A percentile compares a stretch with the other conserved stretches of the same genome.
phyloP scores from a whole-genome alignment of 106 monocot genomes.

The Dendrobium huoshanense region DNA sequence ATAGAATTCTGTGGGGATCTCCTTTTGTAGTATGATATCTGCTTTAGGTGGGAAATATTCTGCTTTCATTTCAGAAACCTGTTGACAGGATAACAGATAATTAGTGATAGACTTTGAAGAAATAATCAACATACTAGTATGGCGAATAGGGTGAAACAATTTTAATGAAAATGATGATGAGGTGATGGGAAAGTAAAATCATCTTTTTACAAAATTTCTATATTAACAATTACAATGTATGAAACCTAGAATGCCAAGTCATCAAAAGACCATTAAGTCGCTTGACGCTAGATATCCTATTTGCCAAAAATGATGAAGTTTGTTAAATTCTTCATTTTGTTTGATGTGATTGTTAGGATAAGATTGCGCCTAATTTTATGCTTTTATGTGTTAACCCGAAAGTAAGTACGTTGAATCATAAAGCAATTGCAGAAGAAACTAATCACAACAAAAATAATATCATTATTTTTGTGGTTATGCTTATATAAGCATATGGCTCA shows the following conservation, averaged over 20 bases:
- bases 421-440: too few relatives aligned
- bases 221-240: neutral
- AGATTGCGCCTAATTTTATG: too few relatives aligned
- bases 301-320: too few relatives aligned
- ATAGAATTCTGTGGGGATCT: constrained; percentile 53
- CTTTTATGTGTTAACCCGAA: too few relatives aligned
- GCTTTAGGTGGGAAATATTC: constrained; percentile 64
- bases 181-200: neutral
- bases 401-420: too few relatives aligned
- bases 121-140: neutral
- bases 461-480: too few relatives aligned
- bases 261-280: neutral
- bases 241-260: neutral
- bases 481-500: too few relatives aligned
- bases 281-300: too few relatives aligned
- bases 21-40: constrained; percentile 51
- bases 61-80: constrained; percentile 53
- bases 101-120: neutral
- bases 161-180: neutral
- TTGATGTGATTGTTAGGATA: too few relatives aligned
- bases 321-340: too few relatives aligned
- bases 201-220: neutral
- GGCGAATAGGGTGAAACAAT: neutral
- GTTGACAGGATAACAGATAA: neutral
- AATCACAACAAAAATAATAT: too few relatives aligned